Conservation (phyloP, 352 stramenopile species). For the Globisporangium iwayamae region DNA sequence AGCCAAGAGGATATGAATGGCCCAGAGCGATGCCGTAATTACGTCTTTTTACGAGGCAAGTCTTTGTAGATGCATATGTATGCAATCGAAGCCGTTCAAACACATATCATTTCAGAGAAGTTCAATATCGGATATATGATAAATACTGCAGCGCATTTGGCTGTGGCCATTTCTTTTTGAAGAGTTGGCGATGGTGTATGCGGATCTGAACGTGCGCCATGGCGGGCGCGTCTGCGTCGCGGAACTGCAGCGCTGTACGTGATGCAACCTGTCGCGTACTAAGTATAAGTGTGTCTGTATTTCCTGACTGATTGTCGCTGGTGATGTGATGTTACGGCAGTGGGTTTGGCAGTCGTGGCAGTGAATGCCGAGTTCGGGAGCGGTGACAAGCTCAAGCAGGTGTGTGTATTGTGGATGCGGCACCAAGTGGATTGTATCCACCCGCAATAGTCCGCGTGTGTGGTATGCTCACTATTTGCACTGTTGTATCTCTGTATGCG, state of each 20-base stretch:
- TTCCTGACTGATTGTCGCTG: too few relatives aligned
- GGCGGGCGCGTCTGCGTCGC: constrained; percentile 40
- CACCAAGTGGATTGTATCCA: neutral
- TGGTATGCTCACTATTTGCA: neutral
- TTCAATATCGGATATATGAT: neutral
- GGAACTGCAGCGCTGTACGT: constrained; percentile 67
- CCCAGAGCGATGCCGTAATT: constrained; percentile 8
- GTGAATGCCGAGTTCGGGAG: constrained; percentile 59
- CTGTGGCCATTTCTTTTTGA: neutral
- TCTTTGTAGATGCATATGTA: neutral
- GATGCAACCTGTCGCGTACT: too few relatives aligned
- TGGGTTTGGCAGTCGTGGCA: constrained; percentile 60
- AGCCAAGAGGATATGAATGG: constrained; percentile 14
- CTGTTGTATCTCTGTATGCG: neutral
- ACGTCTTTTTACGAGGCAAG: neutral
- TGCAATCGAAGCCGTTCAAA: neutral
- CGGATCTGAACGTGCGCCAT: constrained; percentile 70
- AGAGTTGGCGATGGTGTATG: constrained; percentile 43
- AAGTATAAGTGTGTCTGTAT: too few relatives aligned
- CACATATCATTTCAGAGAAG: neutral
- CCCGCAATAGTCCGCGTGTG: neutral
- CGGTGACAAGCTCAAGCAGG: constrained; percentile 51
- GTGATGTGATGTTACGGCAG: constrained; percentile 19
- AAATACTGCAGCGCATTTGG: neutral
- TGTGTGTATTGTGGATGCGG: neutral